phyloP scores from a whole-genome alignment of 257 asterid genomes.

The Lycium ferocissimum region DNA sequence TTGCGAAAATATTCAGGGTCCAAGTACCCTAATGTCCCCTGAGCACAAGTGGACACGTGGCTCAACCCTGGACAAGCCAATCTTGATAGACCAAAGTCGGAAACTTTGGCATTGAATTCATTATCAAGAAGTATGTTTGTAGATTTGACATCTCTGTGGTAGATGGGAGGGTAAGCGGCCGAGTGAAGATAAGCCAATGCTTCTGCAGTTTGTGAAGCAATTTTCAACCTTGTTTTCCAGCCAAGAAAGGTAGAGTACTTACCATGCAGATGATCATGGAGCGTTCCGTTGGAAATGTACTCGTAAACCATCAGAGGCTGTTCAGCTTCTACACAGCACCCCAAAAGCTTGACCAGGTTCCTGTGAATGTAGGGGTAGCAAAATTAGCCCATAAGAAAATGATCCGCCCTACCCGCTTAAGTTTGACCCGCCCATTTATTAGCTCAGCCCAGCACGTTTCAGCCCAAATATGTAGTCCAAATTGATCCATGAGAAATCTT shows the following conservation, averaged over 20 bases:
- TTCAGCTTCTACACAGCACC: constrained; percentile 55
- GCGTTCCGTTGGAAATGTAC: constrained; percentile 53
- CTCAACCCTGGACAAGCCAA: constrained; percentile 50
- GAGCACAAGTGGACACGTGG: constrained; percentile 56
- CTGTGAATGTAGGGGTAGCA: not conserved
- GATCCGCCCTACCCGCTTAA: too few relatives aligned
- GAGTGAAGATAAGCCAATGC: constrained; percentile 58
- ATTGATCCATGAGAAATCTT: too few relatives aligned
- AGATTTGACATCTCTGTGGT: constrained; percentile 58
- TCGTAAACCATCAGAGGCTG: constrained; percentile 53
- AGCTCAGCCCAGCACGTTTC: too few relatives aligned
- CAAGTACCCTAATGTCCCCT: constrained; percentile 55
- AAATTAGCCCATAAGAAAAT: too few relatives aligned
- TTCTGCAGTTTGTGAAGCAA: constrained; percentile 55
- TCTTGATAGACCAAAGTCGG: constrained; percentile 55
- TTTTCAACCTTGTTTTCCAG: constrained; percentile 49
- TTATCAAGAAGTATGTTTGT: constrained; percentile 51
- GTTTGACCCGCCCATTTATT: too few relatives aligned
- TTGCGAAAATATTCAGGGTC: constrained; percentile 54
- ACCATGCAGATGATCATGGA: constrained; percentile 50
- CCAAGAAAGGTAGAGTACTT: constrained; percentile 38
- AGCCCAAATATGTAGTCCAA: too few relatives aligned
- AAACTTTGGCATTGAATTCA: constrained; percentile 48
- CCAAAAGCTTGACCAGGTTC: constrained; percentile 52
- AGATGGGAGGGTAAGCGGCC: constrained; percentile 52